These are phyloP conservation scores for Mrakia hoshinonis DNA, from an alignment of 768 basidiomycete genomes.

Conservation along the genomic window DNA sequence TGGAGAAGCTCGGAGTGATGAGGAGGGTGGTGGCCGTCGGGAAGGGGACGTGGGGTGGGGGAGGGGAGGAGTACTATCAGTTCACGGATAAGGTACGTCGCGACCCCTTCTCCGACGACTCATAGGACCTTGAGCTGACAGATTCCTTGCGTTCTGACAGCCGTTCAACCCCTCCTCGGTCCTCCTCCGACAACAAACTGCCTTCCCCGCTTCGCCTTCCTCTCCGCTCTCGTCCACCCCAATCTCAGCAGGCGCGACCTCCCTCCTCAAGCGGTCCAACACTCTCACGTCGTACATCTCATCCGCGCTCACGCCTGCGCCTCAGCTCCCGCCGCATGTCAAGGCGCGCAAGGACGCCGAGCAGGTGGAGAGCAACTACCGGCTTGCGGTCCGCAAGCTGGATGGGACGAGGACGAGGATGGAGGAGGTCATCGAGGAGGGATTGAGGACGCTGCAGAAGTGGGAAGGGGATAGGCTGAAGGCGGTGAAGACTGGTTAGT, in stretches of 20 bases:
- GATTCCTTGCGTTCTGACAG: not conserved
- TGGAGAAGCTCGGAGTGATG: slow-evolving; percentile 19
- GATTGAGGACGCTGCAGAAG: slow-evolving; percentile 14
- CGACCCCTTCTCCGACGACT: not conserved
- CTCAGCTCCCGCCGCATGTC: slow-evolving; percentile 12
- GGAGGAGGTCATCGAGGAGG: slow-evolving; percentile 27
- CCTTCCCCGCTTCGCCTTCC: slow-evolving; percentile 1
- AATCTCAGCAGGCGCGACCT: not conserved
- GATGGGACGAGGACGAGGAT: slow-evolving; percentile 23
- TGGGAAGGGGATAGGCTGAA: slow-evolving; percentile 28
- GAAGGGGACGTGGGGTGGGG: slow-evolving; percentile 22
- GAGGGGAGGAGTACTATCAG: slow-evolving; percentile 25
- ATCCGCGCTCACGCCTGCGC: not conserved
- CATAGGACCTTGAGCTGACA: not conserved
- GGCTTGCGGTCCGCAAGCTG: slow-evolving; percentile 17
- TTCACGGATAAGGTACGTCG: slow-evolving; percentile 22
- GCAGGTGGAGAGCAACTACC: slow-evolving; percentile 15
- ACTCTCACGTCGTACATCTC: slow-evolving; percentile 9
- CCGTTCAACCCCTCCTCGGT: not conserved
- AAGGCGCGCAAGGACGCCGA: slow-evolving; percentile 6
- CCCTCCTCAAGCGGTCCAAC: slow-evolving; percentile 20
- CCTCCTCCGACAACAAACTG: slow-evolving; percentile 7
- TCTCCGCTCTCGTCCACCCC: not conserved
- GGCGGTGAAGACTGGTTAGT: slow-evolving; percentile 24
- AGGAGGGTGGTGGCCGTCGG: slow-evolving; percentile 17